Conservation (phyloP, 371 early-diverging fungal genomes). For the Mortierella sp. region DNA sequence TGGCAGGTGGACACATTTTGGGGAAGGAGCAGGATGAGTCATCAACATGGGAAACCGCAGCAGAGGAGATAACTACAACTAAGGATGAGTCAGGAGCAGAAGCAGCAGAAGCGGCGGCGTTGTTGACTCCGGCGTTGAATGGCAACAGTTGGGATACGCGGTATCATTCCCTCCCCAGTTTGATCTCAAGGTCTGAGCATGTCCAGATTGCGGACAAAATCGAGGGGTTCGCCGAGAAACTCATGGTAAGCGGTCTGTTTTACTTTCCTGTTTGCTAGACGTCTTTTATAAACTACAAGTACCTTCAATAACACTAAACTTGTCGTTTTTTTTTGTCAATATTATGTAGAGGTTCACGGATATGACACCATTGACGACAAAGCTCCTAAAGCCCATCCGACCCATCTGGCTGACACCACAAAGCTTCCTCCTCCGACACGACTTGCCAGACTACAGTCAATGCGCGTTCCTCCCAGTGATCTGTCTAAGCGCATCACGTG, state of each 20-base stretch:
- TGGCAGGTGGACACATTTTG: not conserved
- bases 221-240: conserved; percentile 68
- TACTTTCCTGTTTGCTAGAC: not conserved
- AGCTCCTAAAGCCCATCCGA: conserved; percentile 76
- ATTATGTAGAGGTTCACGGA: conserved; percentile 61
- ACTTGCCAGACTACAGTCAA: conserved; percentile 65
- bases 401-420: conserved; percentile 87
- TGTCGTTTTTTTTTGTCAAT: not conserved
- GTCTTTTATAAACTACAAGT: not conserved
- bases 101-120: not conserved
- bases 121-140: conserved; percentile 25
- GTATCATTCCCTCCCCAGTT: conserved; percentile 76
- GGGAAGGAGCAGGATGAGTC: not conserved
- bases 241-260: conserved; percentile 59
- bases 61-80: not conserved
- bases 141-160: conserved; percentile 65
- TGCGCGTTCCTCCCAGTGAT: conserved; percentile 75
- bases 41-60: not conserved
- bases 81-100: not conserved
- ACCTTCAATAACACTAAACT: not conserved
- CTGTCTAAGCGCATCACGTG: conserved; percentile 81
- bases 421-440: conserved; percentile 60
- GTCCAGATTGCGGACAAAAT: conserved; percentile 75
- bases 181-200: conserved; percentile 81
- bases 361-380: conserved; percentile 57